Evolutionary conservation across 2,329 filamentous ascomycete genomes (phyloP).

Genomic region (Hypoxylon sp.): DNA sequence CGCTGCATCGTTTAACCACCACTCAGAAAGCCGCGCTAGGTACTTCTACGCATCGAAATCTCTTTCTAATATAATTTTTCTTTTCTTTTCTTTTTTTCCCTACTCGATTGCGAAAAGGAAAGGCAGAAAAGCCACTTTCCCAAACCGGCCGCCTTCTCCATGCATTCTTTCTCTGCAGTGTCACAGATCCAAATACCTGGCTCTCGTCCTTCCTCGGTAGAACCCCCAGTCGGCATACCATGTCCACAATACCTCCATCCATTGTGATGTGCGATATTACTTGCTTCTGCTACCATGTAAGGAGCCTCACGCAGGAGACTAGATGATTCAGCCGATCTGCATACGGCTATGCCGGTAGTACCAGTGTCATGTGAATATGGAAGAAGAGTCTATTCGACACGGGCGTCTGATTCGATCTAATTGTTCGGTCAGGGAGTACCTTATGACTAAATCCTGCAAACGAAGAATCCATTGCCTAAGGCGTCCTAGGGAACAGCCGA

Average conservation of each 20-base stretch:
- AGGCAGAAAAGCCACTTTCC: not conserved
- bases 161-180: not conserved
- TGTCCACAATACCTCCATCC: not conserved
- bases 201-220: not conserved
- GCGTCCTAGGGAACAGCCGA: conserved; percentile 31
- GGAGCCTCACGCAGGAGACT: conserved; percentile 29
- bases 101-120: not conserved
- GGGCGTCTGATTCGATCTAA: conserved; percentile 31
- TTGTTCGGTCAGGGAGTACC: conserved; percentile 29
- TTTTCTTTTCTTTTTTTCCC: not conserved
- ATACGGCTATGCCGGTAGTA: conserved; percentile 36
- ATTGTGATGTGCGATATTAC: conserved; percentile 1
- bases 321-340: conserved; percentile 36
- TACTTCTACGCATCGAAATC: conserved; percentile 35
- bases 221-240: conserved; percentile 4
- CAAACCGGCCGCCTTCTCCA: not conserved
- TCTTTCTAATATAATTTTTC: conserved; percentile 4
- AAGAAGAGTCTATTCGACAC: conserved; percentile 8
- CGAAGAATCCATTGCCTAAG: conserved; percentile 12
- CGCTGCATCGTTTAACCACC: conserved; percentile 46
- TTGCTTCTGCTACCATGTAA: conserved; percentile 5
- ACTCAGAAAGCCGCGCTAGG: conserved; percentile 41
- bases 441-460: conserved; percentile 25
- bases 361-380: conserved; percentile 27
- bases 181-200: not conserved